Conservation (phyloP, 73 alveolate species). For the Paramecium sonneborni region DNA sequence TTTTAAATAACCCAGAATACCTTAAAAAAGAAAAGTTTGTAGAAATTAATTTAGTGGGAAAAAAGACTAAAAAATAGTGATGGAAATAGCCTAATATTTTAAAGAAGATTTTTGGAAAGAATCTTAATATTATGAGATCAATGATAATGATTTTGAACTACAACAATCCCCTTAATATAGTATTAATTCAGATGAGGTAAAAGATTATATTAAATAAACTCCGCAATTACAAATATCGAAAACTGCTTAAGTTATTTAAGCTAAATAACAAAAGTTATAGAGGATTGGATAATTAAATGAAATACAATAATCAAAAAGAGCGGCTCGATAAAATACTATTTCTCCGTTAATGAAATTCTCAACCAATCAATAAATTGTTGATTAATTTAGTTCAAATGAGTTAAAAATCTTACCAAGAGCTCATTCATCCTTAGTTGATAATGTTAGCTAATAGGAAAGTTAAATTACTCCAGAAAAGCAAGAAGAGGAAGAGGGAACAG, state of each 20-base stretch:
- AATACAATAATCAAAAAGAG: neutral
- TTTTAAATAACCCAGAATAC: neutral
- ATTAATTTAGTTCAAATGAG: neutral
- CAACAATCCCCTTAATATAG: neutral
- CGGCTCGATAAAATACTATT: neutral
- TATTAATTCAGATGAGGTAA: neutral
- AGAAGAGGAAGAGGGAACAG: neutral
- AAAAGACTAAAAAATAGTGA: neutral
- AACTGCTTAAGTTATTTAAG: neutral
- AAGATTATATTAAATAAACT: neutral
- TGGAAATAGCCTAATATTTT: neutral
- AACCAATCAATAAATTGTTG: neutral
- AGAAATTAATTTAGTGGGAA: neutral
- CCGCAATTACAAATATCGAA: neutral
- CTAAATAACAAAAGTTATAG: neutral
- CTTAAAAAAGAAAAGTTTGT: neutral
- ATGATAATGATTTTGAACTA: neutral
- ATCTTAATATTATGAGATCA: neutral
- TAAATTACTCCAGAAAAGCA: neutral
- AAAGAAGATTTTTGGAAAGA: conserved; percentile 32
- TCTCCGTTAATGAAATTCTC: neutral
- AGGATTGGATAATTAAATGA: neutral
- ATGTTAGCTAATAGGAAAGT: neutral
- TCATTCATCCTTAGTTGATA: neutral
- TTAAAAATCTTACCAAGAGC: neutral